Percentiles rank a stretch among this genome's conserved stretches.
phyloP scores from a whole-genome alignment of 768 basidiomycete species.

The Amanita pallidorosea region DNA sequence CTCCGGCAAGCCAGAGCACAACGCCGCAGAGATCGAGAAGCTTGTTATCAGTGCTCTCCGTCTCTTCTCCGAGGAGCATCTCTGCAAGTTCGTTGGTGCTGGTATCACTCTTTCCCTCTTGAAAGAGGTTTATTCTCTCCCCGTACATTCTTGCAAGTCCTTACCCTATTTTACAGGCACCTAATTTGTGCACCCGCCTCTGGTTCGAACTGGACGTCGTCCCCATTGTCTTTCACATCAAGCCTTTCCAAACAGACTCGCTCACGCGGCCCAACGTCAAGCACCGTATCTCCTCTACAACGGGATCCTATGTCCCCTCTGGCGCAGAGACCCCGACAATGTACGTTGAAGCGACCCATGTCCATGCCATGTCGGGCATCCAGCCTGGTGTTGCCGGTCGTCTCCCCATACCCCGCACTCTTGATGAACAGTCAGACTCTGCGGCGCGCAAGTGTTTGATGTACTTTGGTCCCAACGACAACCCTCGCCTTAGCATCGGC shows the following conservation, averaged over 20 bases:
- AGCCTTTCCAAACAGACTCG: slow-evolving; percentile 72
- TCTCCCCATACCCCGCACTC: slow-evolving; percentile 63
- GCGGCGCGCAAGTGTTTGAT: slow-evolving; percentile 78
- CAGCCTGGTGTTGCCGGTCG: slow-evolving; percentile 39
- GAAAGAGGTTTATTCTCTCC: slow-evolving; percentile 39
- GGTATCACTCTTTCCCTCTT: slow-evolving; percentile 66
- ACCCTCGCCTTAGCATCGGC: slow-evolving; percentile 74
- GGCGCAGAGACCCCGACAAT: slow-evolving; percentile 70
- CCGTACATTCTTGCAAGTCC: slow-evolving; percentile 9
- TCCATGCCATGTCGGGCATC: slow-evolving; percentile 29
- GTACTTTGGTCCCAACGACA: slow-evolving; percentile 76
- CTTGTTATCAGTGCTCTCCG: slow-evolving; percentile 56
- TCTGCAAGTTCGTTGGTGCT: slow-evolving; percentile 81
- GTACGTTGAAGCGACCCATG: slow-evolving; percentile 46
- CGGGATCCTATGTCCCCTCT: slow-evolving; percentile 68
- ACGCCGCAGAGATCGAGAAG: slow-evolving; percentile 48
- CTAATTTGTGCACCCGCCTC: slow-evolving; percentile 76
- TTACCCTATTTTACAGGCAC: slow-evolving; percentile 33
- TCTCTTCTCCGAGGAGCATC: slow-evolving; percentile 64
- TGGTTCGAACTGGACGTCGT: slow-evolving; percentile 82
- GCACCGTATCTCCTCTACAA: slow-evolving; percentile 73
- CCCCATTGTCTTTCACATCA: slow-evolving; percentile 80
- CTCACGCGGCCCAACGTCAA: slow-evolving; percentile 71
- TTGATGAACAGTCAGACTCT: slow-evolving; percentile 81
- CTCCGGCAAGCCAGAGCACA: slow-evolving; percentile 39